Percentiles rank a stretch among this genome's conserved stretches.
Evolutionary conservation across 2,329 filamentous ascomycete species (phyloP).

Genomic region (Westerdykella sp.): DNA sequence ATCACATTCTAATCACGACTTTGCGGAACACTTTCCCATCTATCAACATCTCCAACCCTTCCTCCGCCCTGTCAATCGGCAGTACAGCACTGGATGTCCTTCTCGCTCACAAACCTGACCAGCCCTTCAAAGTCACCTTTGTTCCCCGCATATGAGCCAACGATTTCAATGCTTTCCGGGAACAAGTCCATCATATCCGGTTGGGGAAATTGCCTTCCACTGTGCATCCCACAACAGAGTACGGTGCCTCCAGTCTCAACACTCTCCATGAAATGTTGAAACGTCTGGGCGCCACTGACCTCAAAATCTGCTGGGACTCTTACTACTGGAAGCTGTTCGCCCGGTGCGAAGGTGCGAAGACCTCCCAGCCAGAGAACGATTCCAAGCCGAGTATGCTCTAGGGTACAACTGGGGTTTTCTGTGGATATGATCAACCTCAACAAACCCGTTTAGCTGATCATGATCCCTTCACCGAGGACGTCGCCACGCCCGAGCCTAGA

Average conservation of each 20-base stretch:
- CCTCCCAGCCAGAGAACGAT: conserved; percentile 9
- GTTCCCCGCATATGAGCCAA: conserved; percentile 12
- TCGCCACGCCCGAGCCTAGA: no score
- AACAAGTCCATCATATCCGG: conserved; percentile 10
- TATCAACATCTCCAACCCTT: conserved; percentile 10
- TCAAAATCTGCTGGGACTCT: conserved; percentile 16
- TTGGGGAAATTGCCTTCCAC: conserved; percentile 6
- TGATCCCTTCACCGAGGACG: no score
- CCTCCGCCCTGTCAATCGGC: conserved; percentile 9
- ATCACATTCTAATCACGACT: conserved; percentile 10
- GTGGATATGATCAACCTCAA: background rate
- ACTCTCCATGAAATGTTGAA: conserved; percentile 9
- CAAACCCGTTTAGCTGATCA: no score
- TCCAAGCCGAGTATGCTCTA: no score
- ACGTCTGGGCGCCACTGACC: conserved; percentile 11
- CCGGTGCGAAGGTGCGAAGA: conserved; percentile 9
- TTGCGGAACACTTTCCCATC: conserved; percentile 14
- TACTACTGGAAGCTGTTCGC: conserved; percentile 9
- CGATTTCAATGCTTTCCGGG: conserved; percentile 11
- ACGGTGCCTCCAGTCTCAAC: conserved; percentile 13
- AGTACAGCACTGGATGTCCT: conserved; percentile 13
- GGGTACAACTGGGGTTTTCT: no score
- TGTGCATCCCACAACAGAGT: conserved; percentile 13
- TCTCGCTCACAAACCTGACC: conserved; percentile 12
- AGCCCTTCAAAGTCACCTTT: conserved; percentile 12